Evolutionary conservation across 2,329 filamentous ascomycete species (phyloP), one percentile per base, ranked within the genome.

Genomic region (Gliomastix tumulicola): DNA sequence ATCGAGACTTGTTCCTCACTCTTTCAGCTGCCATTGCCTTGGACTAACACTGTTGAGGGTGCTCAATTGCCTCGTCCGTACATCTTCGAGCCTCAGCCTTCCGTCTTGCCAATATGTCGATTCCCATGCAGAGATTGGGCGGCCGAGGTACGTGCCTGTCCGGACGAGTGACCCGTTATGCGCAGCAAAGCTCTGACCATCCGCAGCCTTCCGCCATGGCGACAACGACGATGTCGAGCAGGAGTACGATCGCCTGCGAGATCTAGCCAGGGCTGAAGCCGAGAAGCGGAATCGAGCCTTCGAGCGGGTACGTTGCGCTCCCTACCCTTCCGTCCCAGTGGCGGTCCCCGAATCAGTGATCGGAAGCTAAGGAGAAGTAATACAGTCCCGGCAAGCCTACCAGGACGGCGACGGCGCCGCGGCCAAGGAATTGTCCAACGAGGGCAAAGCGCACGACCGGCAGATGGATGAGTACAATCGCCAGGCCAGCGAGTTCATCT

Each of bases 401-500:
- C 66, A 81, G 43, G 71, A 69, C 39, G 89, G 90, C 55, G 88
- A 97, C 58, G 86, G 88, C 47, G 87, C 76, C 15, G 67, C 57
- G n/a, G 92, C 92, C 35, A 88, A 96, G 59, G 67, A 85, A 38
- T 74, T 95, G 36, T 89, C 83, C 27, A 80, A 92, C 51, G 77
- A 94, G 61, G 87, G 85, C 54, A 95, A 97, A 63, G 62, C 68
- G 31, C 89, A 97, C 59, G 88, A 82, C 30, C 76, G 79, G 40
- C 76, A 83, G 56, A 92, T 94, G 78, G 87, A 94, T 47, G 71
- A 82, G 41, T 94, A 88, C 66, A 96, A 96, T 69, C 79, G 76
- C 46, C 88, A 95, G 60, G 92, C 92, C 2, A 87, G 86, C 41
- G 86, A 96, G 41, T 94, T 77, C 61, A 97, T 97, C 56, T 96